Conservation (phyloP, 371 early-diverging fungal genomes). For the Lichtheimia hyalospora region DNA sequence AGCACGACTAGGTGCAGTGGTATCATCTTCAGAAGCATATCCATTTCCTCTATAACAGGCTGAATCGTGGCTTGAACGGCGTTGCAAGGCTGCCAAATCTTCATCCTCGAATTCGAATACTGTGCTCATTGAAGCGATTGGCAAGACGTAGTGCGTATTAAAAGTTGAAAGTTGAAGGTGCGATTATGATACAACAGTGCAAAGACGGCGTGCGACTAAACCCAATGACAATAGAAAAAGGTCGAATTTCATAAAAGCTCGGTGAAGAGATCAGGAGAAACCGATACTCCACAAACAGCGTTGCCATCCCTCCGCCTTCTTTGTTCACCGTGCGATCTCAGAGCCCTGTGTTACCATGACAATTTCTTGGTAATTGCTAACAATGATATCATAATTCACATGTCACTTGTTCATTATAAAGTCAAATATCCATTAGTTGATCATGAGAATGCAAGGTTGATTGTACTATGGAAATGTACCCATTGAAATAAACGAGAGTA, state of each 20-base stretch:
- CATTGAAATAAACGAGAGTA: too few species aligned
- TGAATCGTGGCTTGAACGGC: conserved; percentile 6
- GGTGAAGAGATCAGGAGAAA: too few species aligned
- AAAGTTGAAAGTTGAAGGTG: background rate
- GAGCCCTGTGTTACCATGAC: too few species aligned
- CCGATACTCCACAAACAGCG: too few species aligned
- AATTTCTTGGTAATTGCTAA: too few species aligned
- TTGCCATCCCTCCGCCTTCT: too few species aligned
- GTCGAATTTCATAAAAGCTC: conserved; percentile 19
- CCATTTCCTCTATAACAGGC: conserved; percentile 7
- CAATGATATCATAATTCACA: too few species aligned
- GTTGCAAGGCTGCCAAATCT: conserved; percentile 6
- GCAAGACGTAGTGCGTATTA: background rate
- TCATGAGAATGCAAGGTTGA: too few species aligned
- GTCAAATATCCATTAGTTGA: too few species aligned
- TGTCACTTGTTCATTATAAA: too few species aligned
- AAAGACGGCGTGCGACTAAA: conserved; percentile 29
- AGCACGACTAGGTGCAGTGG: conserved; percentile 28
- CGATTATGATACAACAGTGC: conserved; percentile 9
- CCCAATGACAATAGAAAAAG: conserved; percentile 24
- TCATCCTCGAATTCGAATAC: conserved; percentile 51
- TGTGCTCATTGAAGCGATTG: conserved; percentile 30
- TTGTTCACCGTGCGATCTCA: too few species aligned
- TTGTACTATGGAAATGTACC: too few species aligned
- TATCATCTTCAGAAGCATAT: conserved; percentile 40